Evolutionary conservation across 2,329 filamentous ascomycete species (phyloP), one percentile per base, ranked within the genome.

Genomic region (Sporothrix variecibatus): DNA sequence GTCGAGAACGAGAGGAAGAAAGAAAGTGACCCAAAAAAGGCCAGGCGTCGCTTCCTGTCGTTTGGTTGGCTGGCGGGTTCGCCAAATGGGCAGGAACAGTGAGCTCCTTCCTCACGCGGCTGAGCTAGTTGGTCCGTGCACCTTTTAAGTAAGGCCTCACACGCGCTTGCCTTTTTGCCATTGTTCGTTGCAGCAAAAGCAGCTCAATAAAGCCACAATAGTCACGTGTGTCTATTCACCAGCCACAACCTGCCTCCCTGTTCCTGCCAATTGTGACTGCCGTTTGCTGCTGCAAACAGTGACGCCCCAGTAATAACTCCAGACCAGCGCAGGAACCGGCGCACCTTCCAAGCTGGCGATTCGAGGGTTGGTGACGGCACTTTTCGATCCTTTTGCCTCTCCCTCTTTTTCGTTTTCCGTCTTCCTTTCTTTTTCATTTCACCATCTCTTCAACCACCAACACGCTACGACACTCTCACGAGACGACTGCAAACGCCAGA

Each of bases 81-180:
- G 49, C 64, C 20, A 65, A 12, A 43, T 43, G 40, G 40, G 40
- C 26, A 28, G 38, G 38, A 17, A n/a, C 34, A 34, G 23, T 7
- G 31, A 12, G 43, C 17, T 38, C 20, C n/a, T 43, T 62, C 49
- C 60, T 56, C 43, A 58, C 73, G 73, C 73, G 73, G 73, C 73
- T 72, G 73, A 68, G 12, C 8, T 6, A 28, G 51, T 56, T 60
- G 73, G 68, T 38, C 73, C 68, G 68, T 74, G 73, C 51, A 40
- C 62, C 3, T 1, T n/a, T n/a, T n/a, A n/a, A n/a, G n/a, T n/a
- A 9, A 6, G 26, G 23, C 20, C 20, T 20, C 28, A 53, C 20
- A n/a, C 40, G 69, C 53, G 38, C 56, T 26, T 68, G 38, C 56
- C 23, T 4, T 43, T 71, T 31, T 43, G 23, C 28, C 28, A 12